Conservation (phyloP, 257 asterid species). For the Paulownia fortunei region DNA sequence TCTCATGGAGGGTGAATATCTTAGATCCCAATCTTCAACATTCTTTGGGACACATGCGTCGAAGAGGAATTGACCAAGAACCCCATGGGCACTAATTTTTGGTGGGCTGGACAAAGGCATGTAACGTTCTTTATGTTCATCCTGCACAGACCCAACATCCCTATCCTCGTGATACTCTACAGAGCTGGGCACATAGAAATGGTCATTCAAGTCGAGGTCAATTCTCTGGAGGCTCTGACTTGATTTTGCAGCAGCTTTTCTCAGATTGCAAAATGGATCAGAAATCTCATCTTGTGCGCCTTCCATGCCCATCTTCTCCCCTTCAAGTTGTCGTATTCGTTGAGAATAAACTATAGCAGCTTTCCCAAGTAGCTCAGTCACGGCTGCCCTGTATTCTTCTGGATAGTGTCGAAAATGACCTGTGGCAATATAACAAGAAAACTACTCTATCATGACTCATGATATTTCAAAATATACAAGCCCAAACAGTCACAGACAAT, state of each 20-base stretch:
- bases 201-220: constrained; percentile 57
- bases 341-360: constrained; percentile 68
- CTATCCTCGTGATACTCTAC: constrained; percentile 70
- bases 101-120: constrained; percentile 61
- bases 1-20: constrained; percentile 42
- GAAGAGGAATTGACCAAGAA: constrained; percentile 80
- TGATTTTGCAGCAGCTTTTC: constrained; percentile 66
- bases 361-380: constrained; percentile 66
- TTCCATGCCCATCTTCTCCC: constrained; percentile 74
- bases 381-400: constrained; percentile 69
- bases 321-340: constrained; percentile 67
- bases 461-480: not conserved
- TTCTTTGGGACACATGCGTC: constrained; percentile 82
- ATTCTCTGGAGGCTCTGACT: constrained; percentile 58
- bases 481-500: not conserved
- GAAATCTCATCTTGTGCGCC: constrained; percentile 55
- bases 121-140: constrained; percentile 56
- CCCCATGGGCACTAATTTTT: constrained; percentile 71
- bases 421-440: not conserved
- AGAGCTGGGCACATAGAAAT: constrained; percentile 56
- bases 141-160: constrained; percentile 59
- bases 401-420: constrained; percentile 75
- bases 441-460: no score
- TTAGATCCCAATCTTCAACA: constrained; percentile 88
- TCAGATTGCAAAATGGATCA: constrained; percentile 55